Conservation (phyloP, 192 early-diverging fungal genomes). For the Rhizophagus sp. region DNA sequence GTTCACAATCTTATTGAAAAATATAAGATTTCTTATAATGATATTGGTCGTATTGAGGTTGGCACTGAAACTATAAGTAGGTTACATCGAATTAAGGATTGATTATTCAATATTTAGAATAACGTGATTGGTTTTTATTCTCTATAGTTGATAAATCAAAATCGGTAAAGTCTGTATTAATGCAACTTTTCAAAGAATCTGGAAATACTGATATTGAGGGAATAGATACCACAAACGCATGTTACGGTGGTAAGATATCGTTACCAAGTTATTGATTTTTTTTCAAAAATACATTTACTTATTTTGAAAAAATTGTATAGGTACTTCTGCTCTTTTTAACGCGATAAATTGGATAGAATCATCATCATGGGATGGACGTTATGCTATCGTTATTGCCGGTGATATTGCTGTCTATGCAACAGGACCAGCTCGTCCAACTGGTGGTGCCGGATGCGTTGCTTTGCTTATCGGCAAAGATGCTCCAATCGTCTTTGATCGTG, state of each 20-base stretch:
- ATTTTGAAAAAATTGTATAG: neutral
- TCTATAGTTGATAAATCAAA: slow-evolving; percentile 90
- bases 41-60: slow-evolving; percentile 94
- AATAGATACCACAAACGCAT: slow-evolving; percentile 98
- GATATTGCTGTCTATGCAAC: slow-evolving; percentile 97
- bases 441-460: slow-evolving; percentile 89
- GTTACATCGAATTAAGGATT: neutral
- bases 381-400: slow-evolving; percentile 86
- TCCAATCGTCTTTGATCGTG: slow-evolving; percentile 88
- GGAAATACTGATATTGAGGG: slow-evolving; percentile 96
- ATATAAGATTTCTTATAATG: slow-evolving; percentile 80
- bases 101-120: too few relatives aligned
- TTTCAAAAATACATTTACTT: neutral
- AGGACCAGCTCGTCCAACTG: slow-evolving; percentile 90
- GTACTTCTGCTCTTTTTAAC: slow-evolving; percentile 92
- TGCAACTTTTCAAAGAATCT: slow-evolving; percentile 90
- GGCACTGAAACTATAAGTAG: slow-evolving; percentile 94
- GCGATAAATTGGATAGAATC: slow-evolving; percentile 98
- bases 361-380: slow-evolving; percentile 91
- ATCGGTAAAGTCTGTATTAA: slow-evolving; percentile 94
- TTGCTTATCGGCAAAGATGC: slow-evolving; percentile 93
- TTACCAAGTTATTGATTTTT: neutral
- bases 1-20: slow-evolving; percentile 93
- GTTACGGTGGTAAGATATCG: slow-evolving; percentile 80
- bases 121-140: neutral